These are phyloP conservation scores for Sporisorium scitamineum DNA, from an alignment of 1,284 basidiomycete species.

Conservation along the genomic window DNA sequence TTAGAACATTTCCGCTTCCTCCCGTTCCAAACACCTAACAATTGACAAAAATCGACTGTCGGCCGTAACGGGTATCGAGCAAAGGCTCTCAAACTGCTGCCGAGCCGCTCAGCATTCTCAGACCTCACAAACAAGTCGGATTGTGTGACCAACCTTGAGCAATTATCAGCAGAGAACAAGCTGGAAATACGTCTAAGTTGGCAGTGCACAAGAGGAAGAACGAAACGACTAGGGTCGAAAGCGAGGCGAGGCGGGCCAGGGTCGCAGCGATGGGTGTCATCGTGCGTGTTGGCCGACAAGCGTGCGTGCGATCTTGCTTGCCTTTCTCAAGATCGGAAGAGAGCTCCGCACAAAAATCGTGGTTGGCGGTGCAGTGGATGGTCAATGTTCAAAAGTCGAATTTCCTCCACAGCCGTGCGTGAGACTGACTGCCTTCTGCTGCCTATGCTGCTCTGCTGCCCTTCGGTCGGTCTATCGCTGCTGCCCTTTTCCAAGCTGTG, in stretches of 20 bases:
- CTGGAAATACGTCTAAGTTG: neutral
- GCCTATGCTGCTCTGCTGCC: neutral
- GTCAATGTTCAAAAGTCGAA: neutral
- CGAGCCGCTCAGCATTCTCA: too few relatives aligned
- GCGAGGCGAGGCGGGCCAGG: neutral
- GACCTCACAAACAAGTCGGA: neutral
- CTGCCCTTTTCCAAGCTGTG: neutral
- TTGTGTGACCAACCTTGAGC: constrained; percentile 1
- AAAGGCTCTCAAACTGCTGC: neutral
- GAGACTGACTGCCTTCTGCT: neutral
- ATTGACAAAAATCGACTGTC: neutral
- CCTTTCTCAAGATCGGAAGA: constrained; percentile 4
- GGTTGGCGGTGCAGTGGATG: neutral
- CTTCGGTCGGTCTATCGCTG: neutral
- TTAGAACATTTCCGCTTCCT: constrained; percentile 4
- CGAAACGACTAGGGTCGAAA: neutral
- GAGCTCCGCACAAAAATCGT: constrained; percentile 1
- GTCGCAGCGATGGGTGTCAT: constrained; percentile 4
- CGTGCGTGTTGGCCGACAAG: constrained; percentile 9
- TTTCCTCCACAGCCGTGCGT: neutral
- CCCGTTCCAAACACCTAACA: neutral
- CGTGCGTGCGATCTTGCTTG: neutral
- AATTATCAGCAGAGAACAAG: neutral
- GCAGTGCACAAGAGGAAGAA: neutral
- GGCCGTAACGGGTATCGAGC: neutral